These are phyloP conservation scores for Rhizopogon vulgaris DNA, from an alignment of 768 basidiomycete species.

Conservation along the genomic window DNA sequence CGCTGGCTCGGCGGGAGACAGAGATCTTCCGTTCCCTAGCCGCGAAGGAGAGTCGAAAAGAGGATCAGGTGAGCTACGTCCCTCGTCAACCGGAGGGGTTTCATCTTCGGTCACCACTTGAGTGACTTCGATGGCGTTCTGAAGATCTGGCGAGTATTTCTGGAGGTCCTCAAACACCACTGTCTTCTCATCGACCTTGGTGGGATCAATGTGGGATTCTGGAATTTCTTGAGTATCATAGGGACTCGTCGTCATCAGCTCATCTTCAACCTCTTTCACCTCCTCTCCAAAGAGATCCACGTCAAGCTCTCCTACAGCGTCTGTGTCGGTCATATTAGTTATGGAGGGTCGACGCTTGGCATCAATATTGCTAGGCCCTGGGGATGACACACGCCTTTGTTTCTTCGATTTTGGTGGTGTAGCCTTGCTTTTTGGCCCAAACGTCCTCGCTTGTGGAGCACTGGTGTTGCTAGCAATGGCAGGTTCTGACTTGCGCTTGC, in stretches of 20 bases:
- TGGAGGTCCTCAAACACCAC: conserved; percentile 21
- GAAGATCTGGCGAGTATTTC: conserved; percentile 1
- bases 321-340: conserved; percentile 23
- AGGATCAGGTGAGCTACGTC: conserved; percentile 13
- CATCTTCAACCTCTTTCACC: conserved; percentile 31
- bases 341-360: conserved; percentile 15
- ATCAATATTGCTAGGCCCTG: conserved; percentile 16
- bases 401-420: conserved; percentile 6
- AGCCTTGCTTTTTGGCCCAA: conserved; percentile 5
- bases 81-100: not conserved
- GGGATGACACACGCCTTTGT: conserved; percentile 24
- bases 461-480: not conserved
- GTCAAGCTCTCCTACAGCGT: conserved; percentile 27
- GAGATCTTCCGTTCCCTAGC: conserved; percentile 5
- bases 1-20: not conserved
- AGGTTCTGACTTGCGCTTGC: not conserved
- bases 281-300: conserved; percentile 28
- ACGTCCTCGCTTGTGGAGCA: not conserved
- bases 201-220: not conserved
- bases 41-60: conserved; percentile 23
- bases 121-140: conserved; percentile 27
- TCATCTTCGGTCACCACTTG: conserved; percentile 6
- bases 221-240: conserved; percentile 6
- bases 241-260: conserved; percentile 19
- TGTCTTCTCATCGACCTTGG: conserved; percentile 5